These are phyloP conservation scores for Ophiostoma ips DNA, from an alignment of 2,329 filamentous ascomycete species.

Conservation along the genomic window DNA sequence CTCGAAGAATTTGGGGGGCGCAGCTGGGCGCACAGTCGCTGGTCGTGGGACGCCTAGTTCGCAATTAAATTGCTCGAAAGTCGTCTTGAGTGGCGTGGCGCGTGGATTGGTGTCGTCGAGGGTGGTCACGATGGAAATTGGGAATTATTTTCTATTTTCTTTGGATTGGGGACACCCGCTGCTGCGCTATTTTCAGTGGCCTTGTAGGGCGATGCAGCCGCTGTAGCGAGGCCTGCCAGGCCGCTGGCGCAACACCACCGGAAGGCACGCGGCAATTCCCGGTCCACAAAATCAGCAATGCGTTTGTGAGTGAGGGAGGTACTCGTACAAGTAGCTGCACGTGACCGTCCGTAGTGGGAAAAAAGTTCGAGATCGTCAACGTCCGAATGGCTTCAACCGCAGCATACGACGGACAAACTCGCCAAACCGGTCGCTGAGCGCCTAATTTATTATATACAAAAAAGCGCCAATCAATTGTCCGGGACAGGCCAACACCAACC, in stretches of 20 bases:
- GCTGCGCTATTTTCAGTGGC: not conserved
- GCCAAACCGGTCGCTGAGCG: not conserved
- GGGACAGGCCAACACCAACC: not conserved
- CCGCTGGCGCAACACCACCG: not conserved
- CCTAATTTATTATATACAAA: too few relatives aligned
- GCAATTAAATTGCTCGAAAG: not conserved
- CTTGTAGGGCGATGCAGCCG: not conserved
- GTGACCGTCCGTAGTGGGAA: slow-evolving; percentile 4
- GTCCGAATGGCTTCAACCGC: slow-evolving; percentile 4
- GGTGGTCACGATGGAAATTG: not conserved
- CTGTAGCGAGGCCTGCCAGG: not conserved
- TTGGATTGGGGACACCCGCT: not conserved
- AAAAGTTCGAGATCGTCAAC: slow-evolving; percentile 9
- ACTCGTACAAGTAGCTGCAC: not conserved
- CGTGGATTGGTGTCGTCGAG: slow-evolving; percentile 2
- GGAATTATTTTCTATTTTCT: slow-evolving; percentile 1
- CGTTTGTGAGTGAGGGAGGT: not conserved
- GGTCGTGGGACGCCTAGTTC: too few relatives aligned
- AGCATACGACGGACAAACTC: not conserved
- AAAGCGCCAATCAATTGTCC: too few relatives aligned
- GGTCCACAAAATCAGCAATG: slow-evolving; percentile 1
- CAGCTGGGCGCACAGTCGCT: not conserved
- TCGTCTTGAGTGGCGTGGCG: not conserved
- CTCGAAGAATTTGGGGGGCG: not conserved
- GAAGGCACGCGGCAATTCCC: slow-evolving; percentile 7